Base-by-base conservation (phyloP, 2,329 filamentous ascomycete genomes). In the Fusarium luffae region DNA sequence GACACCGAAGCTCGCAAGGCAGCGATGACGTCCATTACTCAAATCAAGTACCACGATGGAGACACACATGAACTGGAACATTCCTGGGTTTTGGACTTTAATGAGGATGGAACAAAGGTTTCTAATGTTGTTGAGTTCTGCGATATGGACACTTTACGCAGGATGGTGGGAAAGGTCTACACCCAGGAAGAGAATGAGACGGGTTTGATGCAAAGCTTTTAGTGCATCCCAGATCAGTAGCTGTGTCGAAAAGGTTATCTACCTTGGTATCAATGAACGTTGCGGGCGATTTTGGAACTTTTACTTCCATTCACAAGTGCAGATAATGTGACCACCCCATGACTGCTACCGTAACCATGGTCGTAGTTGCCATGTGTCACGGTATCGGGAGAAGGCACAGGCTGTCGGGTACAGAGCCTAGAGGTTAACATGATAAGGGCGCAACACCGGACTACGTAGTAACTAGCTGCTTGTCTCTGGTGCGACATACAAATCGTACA, bases 81-180 rank as follows among this genome's bases (percentile, higher is more conserved):
- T 46, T 54, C 55, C 5, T 70, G 68, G 68, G 9, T 65, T 1
- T 34, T 70, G 9, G 51, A 55, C 4, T 61, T 70, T 0, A 59
- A 54, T 1, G 55, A 61, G 5, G 59, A 71, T 42, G 68, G 68
- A 1, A 52, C 68, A 0, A 70, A 70, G 25, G 42, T 71, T 0
- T 58, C 28, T 2, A 65, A 55, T 3, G 44, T 71, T 8, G 28
- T 70, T 6, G 68, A 71, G 30, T 68, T 70, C 32, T 70, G 68
- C 2, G 68, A 70, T 14, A 44, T 50, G 21, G 63, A 65, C n/a
- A 48, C 54, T 8, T 10, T 68, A 0, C 48, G 66, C 5, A 42
- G 37, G 6, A 41, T 68, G 25, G 28, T 68, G 12, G 50, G 13
- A 2, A 66, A 54, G 5, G 48, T 49, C 2, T 56, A 56, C 2